Percentiles rank a stretch among this genome's conserved stretches.
Conservation (phyloP, 176 grass and related monocot genomes). For the Guadua angustifolia region DNA sequence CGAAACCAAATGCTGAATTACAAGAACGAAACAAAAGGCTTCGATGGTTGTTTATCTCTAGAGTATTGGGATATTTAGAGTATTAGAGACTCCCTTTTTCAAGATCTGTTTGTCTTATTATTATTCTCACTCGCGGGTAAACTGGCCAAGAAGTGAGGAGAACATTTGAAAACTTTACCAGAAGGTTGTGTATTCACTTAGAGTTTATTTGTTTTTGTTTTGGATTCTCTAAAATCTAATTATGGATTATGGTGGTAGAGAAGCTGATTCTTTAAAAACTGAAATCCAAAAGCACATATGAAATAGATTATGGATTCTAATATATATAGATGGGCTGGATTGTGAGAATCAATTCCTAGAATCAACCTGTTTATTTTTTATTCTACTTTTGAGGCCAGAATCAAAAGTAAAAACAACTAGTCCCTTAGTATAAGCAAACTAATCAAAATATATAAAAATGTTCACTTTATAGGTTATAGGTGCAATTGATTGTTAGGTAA, state of each 20-base stretch:
- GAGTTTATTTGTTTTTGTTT: too few relatives aligned
- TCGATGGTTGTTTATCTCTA: neutral
- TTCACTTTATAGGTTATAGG: neutral
- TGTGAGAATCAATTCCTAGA: too few relatives aligned
- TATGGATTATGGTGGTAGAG: too few relatives aligned
- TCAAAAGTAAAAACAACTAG: too few relatives aligned
- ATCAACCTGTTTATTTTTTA: too few relatives aligned
- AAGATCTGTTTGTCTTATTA: neutral
- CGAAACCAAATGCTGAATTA: neutral
- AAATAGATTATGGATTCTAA: too few relatives aligned
- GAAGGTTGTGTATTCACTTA: neutral
- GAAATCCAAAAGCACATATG: too few relatives aligned
- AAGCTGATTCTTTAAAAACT: too few relatives aligned
- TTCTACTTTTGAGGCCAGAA: too few relatives aligned
- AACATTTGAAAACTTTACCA: neutral
- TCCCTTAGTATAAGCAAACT: neutral
- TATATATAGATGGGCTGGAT: too few relatives aligned
- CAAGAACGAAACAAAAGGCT: neutral
- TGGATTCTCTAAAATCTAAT: too few relatives aligned
- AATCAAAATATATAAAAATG: neutral
- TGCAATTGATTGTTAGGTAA: neutral
- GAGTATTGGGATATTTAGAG: slow-evolving; percentile 25
- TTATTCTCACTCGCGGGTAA: neutral
- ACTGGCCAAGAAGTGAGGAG: neutral
- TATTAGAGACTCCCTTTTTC: neutral